A percentile compares a stretch with the other conserved stretches of the same genome.
Conservation (phyloP, 169 alveolate genomes). For the Theileria orientalis region DNA sequence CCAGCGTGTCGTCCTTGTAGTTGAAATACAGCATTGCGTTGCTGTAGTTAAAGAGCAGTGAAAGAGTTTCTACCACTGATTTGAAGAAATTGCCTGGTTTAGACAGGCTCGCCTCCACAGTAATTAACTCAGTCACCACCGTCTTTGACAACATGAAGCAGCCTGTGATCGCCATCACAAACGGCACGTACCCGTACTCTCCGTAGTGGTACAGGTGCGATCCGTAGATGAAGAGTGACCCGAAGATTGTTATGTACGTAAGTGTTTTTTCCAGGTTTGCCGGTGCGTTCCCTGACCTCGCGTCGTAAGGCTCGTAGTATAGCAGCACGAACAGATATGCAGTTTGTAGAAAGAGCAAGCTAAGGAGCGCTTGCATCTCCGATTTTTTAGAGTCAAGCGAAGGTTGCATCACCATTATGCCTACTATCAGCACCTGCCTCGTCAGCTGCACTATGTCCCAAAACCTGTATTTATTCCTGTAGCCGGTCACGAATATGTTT, state of each 20-base stretch:
- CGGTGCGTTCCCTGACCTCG: constrained; percentile 9
- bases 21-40: constrained; percentile 46
- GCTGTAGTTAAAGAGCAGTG: constrained; percentile 27
- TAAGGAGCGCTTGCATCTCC: constrained; percentile 32
- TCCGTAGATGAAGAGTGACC: constrained; percentile 46
- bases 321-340: constrained; percentile 24
- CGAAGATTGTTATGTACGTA: constrained; percentile 15
- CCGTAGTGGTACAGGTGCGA: constrained; percentile 43
- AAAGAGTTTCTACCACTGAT: too few relatives aligned
- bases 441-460: constrained; percentile 58
- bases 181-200: too few relatives aligned
- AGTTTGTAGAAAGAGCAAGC: constrained; percentile 23
- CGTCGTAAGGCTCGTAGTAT: constrained; percentile 42
- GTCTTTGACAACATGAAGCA: too few relatives aligned
- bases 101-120: background rate
- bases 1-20: constrained; percentile 45
- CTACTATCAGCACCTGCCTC: constrained; percentile 27
- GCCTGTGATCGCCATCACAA: too few relatives aligned
- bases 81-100: constrained; percentile 23
- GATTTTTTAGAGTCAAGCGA: constrained; percentile 38
- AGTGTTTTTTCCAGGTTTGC: constrained; percentile 26
- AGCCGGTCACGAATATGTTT: constrained; percentile 50
- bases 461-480: constrained; percentile 27
- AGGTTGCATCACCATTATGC: constrained; percentile 38
- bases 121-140: too few relatives aligned